A percentile compares a stretch with the other conserved stretches of the same genome.
These are phyloP conservation scores for Gymnopilus junonius DNA, from an alignment of 768 basidiomycete genomes.

Conservation along the genomic window DNA sequence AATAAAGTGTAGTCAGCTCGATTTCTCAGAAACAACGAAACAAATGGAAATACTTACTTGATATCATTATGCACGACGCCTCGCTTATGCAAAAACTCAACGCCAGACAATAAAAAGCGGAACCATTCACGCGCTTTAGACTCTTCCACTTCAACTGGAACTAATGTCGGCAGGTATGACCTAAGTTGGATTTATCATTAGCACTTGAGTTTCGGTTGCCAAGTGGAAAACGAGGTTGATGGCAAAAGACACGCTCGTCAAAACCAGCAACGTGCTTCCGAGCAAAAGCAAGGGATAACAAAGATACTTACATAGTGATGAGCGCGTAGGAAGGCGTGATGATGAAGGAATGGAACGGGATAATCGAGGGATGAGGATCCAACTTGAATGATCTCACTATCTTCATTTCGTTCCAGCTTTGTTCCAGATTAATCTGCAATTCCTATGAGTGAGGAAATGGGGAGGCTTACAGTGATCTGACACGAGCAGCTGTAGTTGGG, in stretches of 20 bases:
- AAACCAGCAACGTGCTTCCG: neutral
- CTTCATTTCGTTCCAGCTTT: conserved; percentile 98
- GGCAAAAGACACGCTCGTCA: neutral
- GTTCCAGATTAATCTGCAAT: neutral
- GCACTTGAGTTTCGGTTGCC: conserved; percentile 19
- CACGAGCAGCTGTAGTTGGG: conserved; percentile 85
- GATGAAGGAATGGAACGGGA: conserved; percentile 93
- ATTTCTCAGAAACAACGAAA: conserved; percentile 2
- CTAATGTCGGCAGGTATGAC: conserved; percentile 83
- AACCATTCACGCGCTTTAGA: conserved; percentile 82
- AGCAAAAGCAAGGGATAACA: neutral
- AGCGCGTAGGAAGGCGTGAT: conserved; percentile 90
- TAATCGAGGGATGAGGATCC: conserved; percentile 89
- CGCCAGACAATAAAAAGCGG: conserved; percentile 76
- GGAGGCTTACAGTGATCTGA: conserved; percentile 76
- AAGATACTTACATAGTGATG: conserved; percentile 79
- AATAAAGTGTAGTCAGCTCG: neutral
- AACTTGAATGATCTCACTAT: conserved; percentile 83
- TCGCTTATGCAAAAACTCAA: conserved; percentile 82
- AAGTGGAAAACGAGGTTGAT: conserved; percentile 14
- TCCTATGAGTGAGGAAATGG: neutral
- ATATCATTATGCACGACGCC: conserved; percentile 94
- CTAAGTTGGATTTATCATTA: conserved; percentile 44
- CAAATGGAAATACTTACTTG: conserved; percentile 61
- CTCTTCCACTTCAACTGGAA: conserved; percentile 90